These are phyloP conservation scores for Peronospora farinosa DNA, from an alignment of 352 stramenopile species.

Conservation along the genomic window DNA sequence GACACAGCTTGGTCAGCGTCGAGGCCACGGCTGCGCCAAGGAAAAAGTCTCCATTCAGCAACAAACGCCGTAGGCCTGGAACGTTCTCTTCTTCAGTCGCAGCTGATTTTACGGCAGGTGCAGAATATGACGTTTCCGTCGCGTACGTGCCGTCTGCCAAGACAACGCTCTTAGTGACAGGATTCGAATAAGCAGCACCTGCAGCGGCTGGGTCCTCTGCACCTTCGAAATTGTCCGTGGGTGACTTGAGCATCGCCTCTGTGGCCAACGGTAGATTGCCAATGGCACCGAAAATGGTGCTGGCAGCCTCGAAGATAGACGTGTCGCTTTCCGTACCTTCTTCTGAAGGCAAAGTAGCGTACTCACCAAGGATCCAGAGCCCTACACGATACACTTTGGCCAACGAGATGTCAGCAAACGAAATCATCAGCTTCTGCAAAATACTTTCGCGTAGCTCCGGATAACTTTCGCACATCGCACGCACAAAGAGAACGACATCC, in stretches of 20 bases:
- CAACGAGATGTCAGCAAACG: slow-evolving; percentile 90
- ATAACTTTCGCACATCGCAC: slow-evolving; percentile 97
- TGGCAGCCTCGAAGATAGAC: slow-evolving; percentile 66
- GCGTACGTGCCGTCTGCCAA: slow-evolving; percentile 99
- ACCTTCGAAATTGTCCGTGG: slow-evolving; percentile 22
- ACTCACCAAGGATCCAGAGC: slow-evolving; percentile 96
- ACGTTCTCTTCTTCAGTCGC: slow-evolving; percentile 59
- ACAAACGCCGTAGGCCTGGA: slow-evolving; percentile 80
- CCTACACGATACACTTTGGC: slow-evolving; percentile 95
- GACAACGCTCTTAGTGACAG: slow-evolving; percentile 97
- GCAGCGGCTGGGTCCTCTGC: slow-evolving; percentile 18
- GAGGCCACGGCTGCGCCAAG: slow-evolving; percentile 89
- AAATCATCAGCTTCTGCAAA: slow-evolving; percentile 92
- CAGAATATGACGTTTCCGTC: slow-evolving; percentile 92
- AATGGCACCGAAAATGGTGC: slow-evolving; percentile 86
- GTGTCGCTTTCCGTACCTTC: slow-evolving; percentile 54
- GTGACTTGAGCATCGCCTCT: slow-evolving; percentile 44
- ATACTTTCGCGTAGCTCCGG: slow-evolving; percentile 89
- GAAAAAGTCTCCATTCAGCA: slow-evolving; percentile 95
- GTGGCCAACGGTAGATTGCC: slow-evolving; percentile 69
- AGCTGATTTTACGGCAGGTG: slow-evolving; percentile 36
- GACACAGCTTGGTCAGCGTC: slow-evolving; percentile 95
- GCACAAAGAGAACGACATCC: slow-evolving; percentile 98
- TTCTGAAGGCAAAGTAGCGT: slow-evolving; percentile 52
- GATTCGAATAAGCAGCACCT: slow-evolving; percentile 73